phyloP scores from a whole-genome alignment of 257 asterid genomes.

The Nicotiana obtusifolia region DNA sequence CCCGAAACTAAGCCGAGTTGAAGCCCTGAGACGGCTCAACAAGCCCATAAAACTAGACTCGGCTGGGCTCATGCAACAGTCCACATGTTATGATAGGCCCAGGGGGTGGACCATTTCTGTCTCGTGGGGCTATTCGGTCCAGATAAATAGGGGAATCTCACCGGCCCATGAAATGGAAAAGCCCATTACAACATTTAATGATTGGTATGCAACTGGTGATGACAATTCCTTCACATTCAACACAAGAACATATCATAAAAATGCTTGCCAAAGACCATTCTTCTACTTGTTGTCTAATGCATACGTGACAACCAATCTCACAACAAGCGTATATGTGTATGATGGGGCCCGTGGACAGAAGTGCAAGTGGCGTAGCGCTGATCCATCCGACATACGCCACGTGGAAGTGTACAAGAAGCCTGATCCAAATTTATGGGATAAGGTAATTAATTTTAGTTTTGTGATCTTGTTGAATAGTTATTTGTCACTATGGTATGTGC shows the following conservation, averaged over 20 bases:
- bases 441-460: constrained; percentile 11
- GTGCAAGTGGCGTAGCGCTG: constrained; percentile 18
- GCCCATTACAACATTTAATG: constrained; percentile 30
- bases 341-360: neutral
- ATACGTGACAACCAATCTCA: constrained; percentile 3
- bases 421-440: constrained; percentile 41
- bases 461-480: neutral
- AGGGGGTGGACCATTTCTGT: constrained; percentile 36
- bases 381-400: constrained; percentile 23
- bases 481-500: neutral
- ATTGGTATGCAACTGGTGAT: constrained; percentile 31
- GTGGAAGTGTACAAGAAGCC: constrained; percentile 33
- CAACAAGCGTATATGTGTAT: constrained; percentile 15
- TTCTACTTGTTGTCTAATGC: constrained; percentile 23
- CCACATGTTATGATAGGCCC: constrained; percentile 40
- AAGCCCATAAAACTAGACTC: constrained; percentile 30
- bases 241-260: constrained; percentile 22
- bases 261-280: constrained; percentile 27
- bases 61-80: constrained; percentile 44
- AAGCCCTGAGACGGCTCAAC: constrained; percentile 24
- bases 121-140: constrained; percentile 46
- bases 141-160: constrained; percentile 28
- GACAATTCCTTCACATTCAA: constrained; percentile 24
- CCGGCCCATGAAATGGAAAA: constrained; percentile 32
- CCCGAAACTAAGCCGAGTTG: constrained; percentile 25